Evolutionary conservation across 768 basidiomycete species (phyloP).

Genomic region (Lactifluus rugatus): DNA sequence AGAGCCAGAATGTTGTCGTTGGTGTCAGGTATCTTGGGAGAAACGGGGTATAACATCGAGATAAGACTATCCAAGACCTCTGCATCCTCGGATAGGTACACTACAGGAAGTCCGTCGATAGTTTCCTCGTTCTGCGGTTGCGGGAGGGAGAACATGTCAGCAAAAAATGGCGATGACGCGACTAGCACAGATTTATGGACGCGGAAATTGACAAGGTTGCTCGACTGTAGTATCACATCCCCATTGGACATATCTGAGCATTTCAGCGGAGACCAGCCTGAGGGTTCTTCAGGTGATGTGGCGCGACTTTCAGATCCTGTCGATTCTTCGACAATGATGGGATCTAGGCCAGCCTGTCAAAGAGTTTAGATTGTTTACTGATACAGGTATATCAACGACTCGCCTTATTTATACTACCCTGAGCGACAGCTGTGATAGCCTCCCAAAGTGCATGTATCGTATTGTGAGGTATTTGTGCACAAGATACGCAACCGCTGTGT

Average conservation of each 20-base stretch:
- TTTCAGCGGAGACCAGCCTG: too few relatives aligned
- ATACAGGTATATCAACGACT: too few relatives aligned
- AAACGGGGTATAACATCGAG: background rate
- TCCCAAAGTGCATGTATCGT: too few relatives aligned
- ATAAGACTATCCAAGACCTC: conserved; percentile 2
- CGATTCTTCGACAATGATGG: too few relatives aligned
- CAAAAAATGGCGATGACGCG: background rate
- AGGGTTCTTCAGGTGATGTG: too few relatives aligned
- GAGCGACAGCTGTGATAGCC: too few relatives aligned
- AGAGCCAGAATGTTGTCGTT: background rate
- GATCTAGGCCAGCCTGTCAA: too few relatives aligned
- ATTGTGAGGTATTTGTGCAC: too few relatives aligned
- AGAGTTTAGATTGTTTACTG: too few relatives aligned
- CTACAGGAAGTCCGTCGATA: background rate
- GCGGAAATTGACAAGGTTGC: background rate
- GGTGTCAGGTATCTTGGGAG: background rate
- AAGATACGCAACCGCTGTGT: too few relatives aligned
- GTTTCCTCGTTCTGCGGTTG: background rate
- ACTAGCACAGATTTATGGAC: background rate
- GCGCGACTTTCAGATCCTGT: too few relatives aligned
- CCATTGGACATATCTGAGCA: background rate
- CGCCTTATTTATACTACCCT: too few relatives aligned
- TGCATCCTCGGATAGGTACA: background rate
- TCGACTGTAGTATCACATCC: background rate
- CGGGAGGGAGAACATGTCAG: background rate